phyloP scores from a whole-genome alignment of 306 rosid genomes.

The Vicia sativa region DNA sequence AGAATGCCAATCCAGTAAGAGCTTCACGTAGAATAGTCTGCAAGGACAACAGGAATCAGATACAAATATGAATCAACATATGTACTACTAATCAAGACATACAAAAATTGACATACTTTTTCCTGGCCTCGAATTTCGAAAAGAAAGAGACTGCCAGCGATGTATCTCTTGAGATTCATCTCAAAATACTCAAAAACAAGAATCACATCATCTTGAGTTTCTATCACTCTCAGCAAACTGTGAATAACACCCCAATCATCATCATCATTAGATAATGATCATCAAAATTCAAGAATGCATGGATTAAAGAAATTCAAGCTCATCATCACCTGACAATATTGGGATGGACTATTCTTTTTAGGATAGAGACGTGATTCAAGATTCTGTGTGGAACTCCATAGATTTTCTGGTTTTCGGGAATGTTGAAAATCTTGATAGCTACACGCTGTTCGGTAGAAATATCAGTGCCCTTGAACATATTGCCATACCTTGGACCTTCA shows the following conservation, averaged over 20 bases:
- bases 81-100: background rate
- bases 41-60: background rate
- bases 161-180: background rate
- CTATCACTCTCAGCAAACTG: slow-evolving; percentile 14
- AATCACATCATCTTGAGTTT: background rate
- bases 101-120: slow-evolving; percentile 20
- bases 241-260: slow-evolving; percentile 2
- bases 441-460: background rate
- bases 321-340: background rate
- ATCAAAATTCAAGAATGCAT: too few species aligned
- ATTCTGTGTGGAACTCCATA: slow-evolving; percentile 3
- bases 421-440: slow-evolving; percentile 13
- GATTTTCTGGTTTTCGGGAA: background rate
- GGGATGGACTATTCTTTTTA: background rate
- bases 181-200: slow-evolving; percentile 8
- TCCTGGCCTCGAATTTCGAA: too few species aligned
- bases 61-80: background rate
- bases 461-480: background rate
- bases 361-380: slow-evolving; percentile 9
- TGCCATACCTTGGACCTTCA: background rate
- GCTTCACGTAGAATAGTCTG: slow-evolving; percentile 12
- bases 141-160: background rate
- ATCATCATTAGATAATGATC: too few species aligned
- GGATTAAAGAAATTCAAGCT: too few species aligned
- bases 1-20: too few species aligned